Conservation (phyloP, 148 eudicot species). For the Drosera capensis region DNA sequence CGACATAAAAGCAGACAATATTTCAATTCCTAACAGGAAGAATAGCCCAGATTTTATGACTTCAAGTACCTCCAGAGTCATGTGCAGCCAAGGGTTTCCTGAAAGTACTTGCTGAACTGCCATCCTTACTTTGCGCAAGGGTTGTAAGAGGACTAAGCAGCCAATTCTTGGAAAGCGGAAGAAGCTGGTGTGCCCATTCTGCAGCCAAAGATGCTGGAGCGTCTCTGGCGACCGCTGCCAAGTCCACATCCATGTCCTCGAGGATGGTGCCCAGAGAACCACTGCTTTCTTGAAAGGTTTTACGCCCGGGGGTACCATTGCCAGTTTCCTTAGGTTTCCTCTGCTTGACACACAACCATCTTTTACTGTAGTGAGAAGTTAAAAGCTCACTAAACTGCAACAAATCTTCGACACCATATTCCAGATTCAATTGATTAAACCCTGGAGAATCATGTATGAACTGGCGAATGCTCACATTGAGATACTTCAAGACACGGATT, state of each 20-base stretch:
- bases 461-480: slow-evolving; percentile 26
- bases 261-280: slow-evolving; percentile 50
- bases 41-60: slow-evolving; percentile 72
- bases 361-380: slow-evolving; percentile 49
- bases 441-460: slow-evolving; percentile 22
- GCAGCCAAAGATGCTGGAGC: slow-evolving; percentile 23
- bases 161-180: slow-evolving; percentile 87
- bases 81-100: slow-evolving; percentile 2
- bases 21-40: slow-evolving; percentile 72
- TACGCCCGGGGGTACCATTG: slow-evolving; percentile 6
- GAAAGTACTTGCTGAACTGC: slow-evolving; percentile 13
- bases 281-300: slow-evolving; percentile 12
- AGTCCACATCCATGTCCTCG: slow-evolving; percentile 43
- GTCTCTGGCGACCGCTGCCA: slow-evolving; percentile 8
- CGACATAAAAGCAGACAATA: slow-evolving; percentile 31
- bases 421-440: slow-evolving; percentile 20
- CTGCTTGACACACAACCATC: slow-evolving; percentile 60
- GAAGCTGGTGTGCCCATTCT: slow-evolving; percentile 87
- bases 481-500: slow-evolving; percentile 44
- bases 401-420: slow-evolving; percentile 46
- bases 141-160: slow-evolving; percentile 61
- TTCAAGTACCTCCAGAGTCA: slow-evolving; percentile 26
- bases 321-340: slow-evolving; percentile 29
- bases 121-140: slow-evolving; percentile 14
- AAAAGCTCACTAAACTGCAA: slow-evolving; percentile 27